Base-by-base conservation (phyloP, 352 stramenopile genomes). In the Phytophthora sp. region DNA sequence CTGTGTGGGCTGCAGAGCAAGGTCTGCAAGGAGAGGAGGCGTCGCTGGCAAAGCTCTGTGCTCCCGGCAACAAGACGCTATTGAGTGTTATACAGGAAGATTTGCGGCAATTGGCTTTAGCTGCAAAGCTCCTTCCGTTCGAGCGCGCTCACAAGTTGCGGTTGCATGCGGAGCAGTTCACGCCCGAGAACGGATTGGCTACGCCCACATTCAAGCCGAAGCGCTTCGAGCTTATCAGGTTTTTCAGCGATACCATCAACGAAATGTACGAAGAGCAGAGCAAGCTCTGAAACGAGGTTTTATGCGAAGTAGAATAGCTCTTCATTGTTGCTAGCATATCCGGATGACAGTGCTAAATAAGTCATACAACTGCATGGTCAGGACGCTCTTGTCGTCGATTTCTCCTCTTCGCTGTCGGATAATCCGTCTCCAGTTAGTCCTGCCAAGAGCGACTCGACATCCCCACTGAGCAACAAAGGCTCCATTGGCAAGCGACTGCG, bases 171-270 rank as follows among this genome's bases (percentile, higher is more conserved):
- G 80, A 97, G 31, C 70, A 86, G n/a, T 98, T 98, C 63, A 88
- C 76, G 2, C 80, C 91, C 12, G 94, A 98, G 18, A 97, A 97
- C 57, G 91, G 82, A 20, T 76, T 99, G 33, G 74, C 98, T 9
- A 99, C 96, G 23, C 95, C 96, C 23, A 98, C 96, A 1, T 98
- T 98, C 79, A 99, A 99, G 72, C 85, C 98, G 58, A 99, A 98
- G 78, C 79, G 96, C 57, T 82, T 76, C 38, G 71, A 90, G 54
- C 75, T 90, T 44, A 77, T 79, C 63, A 70, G 69, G 38, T 69
- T 78, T 59, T 90, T 90, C 56, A 46, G 77, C 23, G 65, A 66
- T 18, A 23, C 82, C 47, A 82, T 93, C 45, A 49, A 79, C 21
- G 71, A 63, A 33, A 82, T 93, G 80, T 91, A 90, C 58, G 49